Evolutionary conservation across 352 stramenopile genomes (phyloP), one percentile per base, ranked within the genome.

Genomic region (Phytophthora meadii): DNA sequence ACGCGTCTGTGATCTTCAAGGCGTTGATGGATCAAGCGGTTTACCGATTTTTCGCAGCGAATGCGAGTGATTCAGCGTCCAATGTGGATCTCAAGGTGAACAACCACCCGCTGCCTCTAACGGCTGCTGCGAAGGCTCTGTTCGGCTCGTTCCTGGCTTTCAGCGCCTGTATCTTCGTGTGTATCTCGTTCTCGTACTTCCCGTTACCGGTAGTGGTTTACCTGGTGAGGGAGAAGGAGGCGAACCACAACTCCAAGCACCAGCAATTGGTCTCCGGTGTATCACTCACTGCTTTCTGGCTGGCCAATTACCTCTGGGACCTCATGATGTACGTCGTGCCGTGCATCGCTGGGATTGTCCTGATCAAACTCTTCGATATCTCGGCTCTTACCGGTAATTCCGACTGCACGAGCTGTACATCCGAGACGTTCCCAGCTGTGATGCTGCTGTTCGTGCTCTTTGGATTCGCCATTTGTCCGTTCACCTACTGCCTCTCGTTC

Each of bases 261-360:
- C 88, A 97, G 76, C 92, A 98, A 73, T 92, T 81, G 65, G 95
- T 99, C 30, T 95, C 88, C 0, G 97, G 97, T 9, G 94, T 98
- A 0, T 89, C 87, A 44, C 79, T 98, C 14, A 61, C 58, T 2
- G 88, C 92, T 0, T 99, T 99, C 70, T 99, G 97, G 97, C 36
- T 98, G 9, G 90, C 92, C n/a, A 98, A 96, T 37, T 98, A 89
- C 54, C 32, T 93, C 6, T 98, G 92, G 82, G 94, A 98, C 70
- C 64, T 96, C 36, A 59, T 95, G 12, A 95, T 92, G 51, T 98
- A 98, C 77, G 61, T 95, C 37, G 72, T 97, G 1, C 77, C 83
- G n/a, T 77, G 61, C 28, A 49, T 58, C 7, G 54, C 53, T 2
- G 80, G 55, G 0, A 42, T 89, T 22, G 41, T 70, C 11, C 22